Evolutionary conservation across 2,329 filamentous ascomycete genomes (phyloP).

Genomic region (Neurospora sp.): DNA sequence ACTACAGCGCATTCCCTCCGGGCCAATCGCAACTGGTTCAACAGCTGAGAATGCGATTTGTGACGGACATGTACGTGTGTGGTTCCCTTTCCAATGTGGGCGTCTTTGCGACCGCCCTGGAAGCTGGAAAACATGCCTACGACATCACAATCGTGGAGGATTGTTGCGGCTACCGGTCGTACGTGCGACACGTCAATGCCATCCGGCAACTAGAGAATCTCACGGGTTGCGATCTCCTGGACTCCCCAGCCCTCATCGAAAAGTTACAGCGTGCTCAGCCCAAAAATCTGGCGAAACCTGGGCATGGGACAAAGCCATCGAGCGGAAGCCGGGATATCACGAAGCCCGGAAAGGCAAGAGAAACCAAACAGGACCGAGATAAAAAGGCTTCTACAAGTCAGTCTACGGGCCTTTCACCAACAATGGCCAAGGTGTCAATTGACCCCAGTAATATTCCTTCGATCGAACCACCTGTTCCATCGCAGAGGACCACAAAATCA

Average conservation of each 20-base stretch:
- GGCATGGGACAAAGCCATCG: background rate
- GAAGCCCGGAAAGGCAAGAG: conserved; percentile 6
- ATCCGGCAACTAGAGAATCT: conserved; percentile 62
- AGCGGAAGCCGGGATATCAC: conserved; percentile 9
- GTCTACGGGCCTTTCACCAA: conserved; percentile 19
- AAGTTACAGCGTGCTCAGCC: conserved; percentile 14
- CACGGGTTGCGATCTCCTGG: conserved; percentile 60
- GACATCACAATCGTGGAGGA: conserved; percentile 81
- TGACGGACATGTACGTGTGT: conserved; percentile 83
- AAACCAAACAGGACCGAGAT: conserved; percentile 8
- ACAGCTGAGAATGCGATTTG: conserved; percentile 70
- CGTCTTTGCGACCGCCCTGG: conserved; percentile 82
- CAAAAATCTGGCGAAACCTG: background rate
- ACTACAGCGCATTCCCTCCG: conserved; percentile 80
- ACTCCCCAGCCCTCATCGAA: conserved; percentile 47
- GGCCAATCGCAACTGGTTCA: conserved; percentile 58
- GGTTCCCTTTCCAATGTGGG: conserved; percentile 81
- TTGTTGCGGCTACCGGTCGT: conserved; percentile 71
- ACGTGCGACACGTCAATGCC: conserved; percentile 58
- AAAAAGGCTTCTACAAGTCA: conserved; percentile 9
- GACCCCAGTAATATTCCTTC: conserved; percentile 17
- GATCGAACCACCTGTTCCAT: conserved; percentile 14
- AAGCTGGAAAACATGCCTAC: conserved; percentile 80
- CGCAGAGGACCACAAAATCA: conserved; percentile 17
- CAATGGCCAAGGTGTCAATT: conserved; percentile 27